Percentiles rank a stretch among this genome's conserved stretches.
Conservation (phyloP, 1,284 basidiomycete species). For the Fomitopsis schrenkii region DNA sequence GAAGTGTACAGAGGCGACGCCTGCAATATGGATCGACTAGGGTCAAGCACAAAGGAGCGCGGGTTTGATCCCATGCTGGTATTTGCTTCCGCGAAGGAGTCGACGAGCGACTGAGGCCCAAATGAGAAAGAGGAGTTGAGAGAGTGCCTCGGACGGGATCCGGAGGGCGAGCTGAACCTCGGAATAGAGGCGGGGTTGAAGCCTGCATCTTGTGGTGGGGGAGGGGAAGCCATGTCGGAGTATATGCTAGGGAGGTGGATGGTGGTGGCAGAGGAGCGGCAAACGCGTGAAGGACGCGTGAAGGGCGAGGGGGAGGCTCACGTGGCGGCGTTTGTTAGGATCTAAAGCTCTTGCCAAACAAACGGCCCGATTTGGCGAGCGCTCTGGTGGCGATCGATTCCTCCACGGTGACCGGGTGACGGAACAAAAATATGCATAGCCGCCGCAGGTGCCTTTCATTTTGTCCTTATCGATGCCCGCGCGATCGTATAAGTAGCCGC, state of each 20-base stretch:
- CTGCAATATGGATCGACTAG: slow-evolving; percentile 69
- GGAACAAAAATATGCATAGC: not conserved
- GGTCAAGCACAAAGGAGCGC: slow-evolving; percentile 61
- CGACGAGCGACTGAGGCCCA: slow-evolving; percentile 67
- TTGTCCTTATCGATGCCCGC: slow-evolving; percentile 5
- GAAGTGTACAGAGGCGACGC: slow-evolving; percentile 65
- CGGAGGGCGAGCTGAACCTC: slow-evolving; percentile 35
- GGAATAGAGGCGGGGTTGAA: slow-evolving; percentile 30
- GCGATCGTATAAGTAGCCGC: not conserved
- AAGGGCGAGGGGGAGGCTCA: slow-evolving; percentile 1
- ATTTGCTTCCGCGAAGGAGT: slow-evolving; percentile 61
- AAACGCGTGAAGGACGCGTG: slow-evolving; percentile 2
- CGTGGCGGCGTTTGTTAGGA: slow-evolving; percentile 15
- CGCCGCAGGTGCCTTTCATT: not conserved
- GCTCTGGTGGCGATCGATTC: slow-evolving; percentile 2
- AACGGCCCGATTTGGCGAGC: slow-evolving; percentile 2
- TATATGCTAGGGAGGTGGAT: not conserved
- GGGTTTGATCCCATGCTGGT: slow-evolving; percentile 49
- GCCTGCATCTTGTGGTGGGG: slow-evolving; percentile 29
- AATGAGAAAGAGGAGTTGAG: slow-evolving; percentile 81
- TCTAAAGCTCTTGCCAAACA: slow-evolving; percentile 19
- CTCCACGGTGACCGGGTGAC: not conserved
- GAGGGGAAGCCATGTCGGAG: slow-evolving; percentile 22
- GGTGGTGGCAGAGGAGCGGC: not conserved
- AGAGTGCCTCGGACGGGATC: slow-evolving; percentile 54